Conservation (phyloP, 352 stramenopile species). For the Globisporangium recalcitrans region DNA sequence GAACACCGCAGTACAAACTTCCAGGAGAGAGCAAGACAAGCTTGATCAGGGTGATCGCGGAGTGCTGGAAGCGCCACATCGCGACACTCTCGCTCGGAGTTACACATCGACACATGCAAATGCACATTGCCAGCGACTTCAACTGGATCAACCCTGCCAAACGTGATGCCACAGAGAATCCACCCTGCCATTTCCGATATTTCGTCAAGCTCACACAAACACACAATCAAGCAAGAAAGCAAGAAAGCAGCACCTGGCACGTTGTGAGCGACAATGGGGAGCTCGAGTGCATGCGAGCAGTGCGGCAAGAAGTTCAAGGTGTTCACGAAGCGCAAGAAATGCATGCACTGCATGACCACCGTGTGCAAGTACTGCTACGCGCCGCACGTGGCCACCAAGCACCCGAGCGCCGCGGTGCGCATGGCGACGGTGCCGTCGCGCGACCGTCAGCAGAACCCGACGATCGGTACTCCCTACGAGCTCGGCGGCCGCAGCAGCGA, state of each 20-base stretch:
- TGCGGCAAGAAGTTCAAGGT: constrained; percentile 79
- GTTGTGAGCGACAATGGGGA: not conserved
- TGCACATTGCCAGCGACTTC: not conserved
- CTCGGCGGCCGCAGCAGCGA: not conserved
- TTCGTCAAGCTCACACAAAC: not conserved
- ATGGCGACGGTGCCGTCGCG: not conserved
- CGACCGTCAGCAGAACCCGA: constrained; percentile 5
- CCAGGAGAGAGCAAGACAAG: not conserved
- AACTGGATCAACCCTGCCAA: not conserved
- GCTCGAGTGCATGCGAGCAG: constrained; percentile 6
- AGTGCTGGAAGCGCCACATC: not conserved
- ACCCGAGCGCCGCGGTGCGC: constrained; percentile 25
- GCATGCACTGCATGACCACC: constrained; percentile 52
- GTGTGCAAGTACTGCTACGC: constrained; percentile 55
- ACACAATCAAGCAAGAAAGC: not conserved
- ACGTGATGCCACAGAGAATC: not conserved
- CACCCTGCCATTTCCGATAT: constrained; percentile 5
- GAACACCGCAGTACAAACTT: not conserved
- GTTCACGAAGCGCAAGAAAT: constrained; percentile 65
- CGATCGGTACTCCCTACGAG: constrained; percentile 2
- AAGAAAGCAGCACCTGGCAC: not conserved
- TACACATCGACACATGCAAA: not conserved
- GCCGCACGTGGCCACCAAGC: constrained; percentile 42
- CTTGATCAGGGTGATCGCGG: not conserved
- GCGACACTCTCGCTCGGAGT: not conserved